A percentile compares a stretch with the other conserved stretches of the same genome.
Evolutionary conservation across 768 basidiomycete genomes (phyloP).

Genomic region (Suillus subalutaceus): DNA sequence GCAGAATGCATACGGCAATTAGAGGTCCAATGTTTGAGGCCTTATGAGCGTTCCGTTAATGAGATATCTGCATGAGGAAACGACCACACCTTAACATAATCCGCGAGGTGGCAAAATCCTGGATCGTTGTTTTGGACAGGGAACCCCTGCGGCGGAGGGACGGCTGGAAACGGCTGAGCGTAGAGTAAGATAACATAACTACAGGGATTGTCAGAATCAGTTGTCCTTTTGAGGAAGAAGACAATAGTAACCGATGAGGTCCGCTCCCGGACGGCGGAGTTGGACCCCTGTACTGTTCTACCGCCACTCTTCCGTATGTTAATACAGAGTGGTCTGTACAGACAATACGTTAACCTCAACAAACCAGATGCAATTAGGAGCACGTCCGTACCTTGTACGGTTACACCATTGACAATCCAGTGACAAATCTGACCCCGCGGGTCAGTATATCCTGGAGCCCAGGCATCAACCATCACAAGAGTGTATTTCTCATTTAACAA

Average conservation of each 20-base stretch:
- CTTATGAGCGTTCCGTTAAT: slow-evolving; percentile 30
- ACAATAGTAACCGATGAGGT: slow-evolving; percentile 63
- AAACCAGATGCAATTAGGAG: neutral
- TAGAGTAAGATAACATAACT: slow-evolving; percentile 75
- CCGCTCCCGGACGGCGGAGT: slow-evolving; percentile 70
- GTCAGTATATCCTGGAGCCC: slow-evolving; percentile 62
- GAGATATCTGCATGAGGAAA: neutral
- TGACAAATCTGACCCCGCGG: slow-evolving; percentile 68
- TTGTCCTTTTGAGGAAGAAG: neutral
- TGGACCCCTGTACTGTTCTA: slow-evolving; percentile 75
- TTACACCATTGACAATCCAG: slow-evolving; percentile 77
- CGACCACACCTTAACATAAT: slow-evolving; percentile 56
- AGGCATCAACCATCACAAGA: slow-evolving; percentile 76
- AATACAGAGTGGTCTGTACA: slow-evolving; percentile 40
- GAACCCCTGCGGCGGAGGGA: slow-evolving; percentile 56
- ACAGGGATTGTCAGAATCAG: slow-evolving; percentile 5
- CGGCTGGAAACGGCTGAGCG: slow-evolving; percentile 63
- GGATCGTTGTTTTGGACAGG: slow-evolving; percentile 53
- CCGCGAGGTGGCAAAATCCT: slow-evolving; percentile 55
- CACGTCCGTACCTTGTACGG: slow-evolving; percentile 43
- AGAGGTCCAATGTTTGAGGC: slow-evolving; percentile 57
- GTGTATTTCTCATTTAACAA: slow-evolving; percentile 58
- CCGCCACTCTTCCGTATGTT: slow-evolving; percentile 45
- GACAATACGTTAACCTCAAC: neutral
- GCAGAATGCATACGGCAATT: slow-evolving; percentile 50